A percentile compares a stretch with the other conserved stretches of the same genome.
Conservation (phyloP, 352 stramenopile species). For the Halophytophthora polymorphica region DNA sequence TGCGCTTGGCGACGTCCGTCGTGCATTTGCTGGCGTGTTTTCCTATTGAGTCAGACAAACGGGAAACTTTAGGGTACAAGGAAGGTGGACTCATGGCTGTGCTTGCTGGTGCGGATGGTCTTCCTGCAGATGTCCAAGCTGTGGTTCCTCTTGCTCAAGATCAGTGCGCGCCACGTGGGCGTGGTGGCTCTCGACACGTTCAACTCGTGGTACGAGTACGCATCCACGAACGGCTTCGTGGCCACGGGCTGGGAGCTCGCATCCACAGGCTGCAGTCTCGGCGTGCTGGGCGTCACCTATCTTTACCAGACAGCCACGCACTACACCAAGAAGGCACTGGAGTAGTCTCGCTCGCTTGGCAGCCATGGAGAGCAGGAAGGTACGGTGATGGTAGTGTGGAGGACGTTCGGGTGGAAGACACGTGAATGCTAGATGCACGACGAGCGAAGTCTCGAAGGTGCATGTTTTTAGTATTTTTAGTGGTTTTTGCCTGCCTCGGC, state of each 20-base stretch:
- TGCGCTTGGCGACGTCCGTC: constrained; percentile 17
- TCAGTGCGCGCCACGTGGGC: constrained; percentile 63
- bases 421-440: not conserved
- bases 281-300: constrained; percentile 57
- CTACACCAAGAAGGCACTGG: constrained; percentile 30
- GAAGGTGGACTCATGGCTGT: constrained; percentile 3
- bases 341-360: constrained; percentile 9
- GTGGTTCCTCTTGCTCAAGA: constrained; percentile 76
- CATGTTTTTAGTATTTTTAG: constrained; percentile 30
- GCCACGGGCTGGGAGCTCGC: constrained; percentile 65
- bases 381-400: no score
- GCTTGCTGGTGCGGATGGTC: not conserved
- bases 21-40: no score
- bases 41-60: no score
- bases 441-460: constrained; percentile 5
- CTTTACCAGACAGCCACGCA: constrained; percentile 49
- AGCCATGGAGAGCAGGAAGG: no score
- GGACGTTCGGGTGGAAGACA: no score
- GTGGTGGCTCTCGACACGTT: constrained; percentile 67
- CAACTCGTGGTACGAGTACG: constrained; percentile 71
- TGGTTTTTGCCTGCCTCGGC: not conserved
- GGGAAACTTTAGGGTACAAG: no score
- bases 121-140: constrained; percentile 66
- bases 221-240: constrained; percentile 55
- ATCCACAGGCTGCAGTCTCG: constrained; percentile 61